phyloP scores from a whole-genome alignment of 176 grass and related monocot genomes.

The Zea mays region Zm-B73-REFERENCE-NAM-5.0 NC_050101.1:5418501-5419000 shows the following conservation, averaged over 20 bases:
- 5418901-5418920: constrained; percentile 55
- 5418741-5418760: constrained; percentile 37
- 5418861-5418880: constrained; percentile 84
- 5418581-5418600: constrained; percentile 44
- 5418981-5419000: constrained; percentile 78
- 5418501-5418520: constrained; percentile 30
- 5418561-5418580: not conserved
- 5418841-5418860: constrained; percentile 59
- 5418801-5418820: constrained; percentile 46
- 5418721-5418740: constrained; percentile 41
- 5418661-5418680: constrained; percentile 27
- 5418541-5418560: constrained; percentile 14
- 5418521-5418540: constrained; percentile 31
- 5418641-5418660: constrained; percentile 35
- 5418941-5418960: constrained; percentile 59
- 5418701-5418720: constrained; percentile 35
- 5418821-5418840: constrained; percentile 36
- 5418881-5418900: constrained; percentile 69
- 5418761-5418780: constrained; percentile 42
- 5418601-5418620: constrained; percentile 30
- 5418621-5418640: constrained; percentile 51
- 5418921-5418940: constrained; percentile 48
- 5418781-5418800: constrained; percentile 47
- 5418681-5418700: constrained; percentile 35
- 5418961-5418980: constrained; percentile 79